Evolutionary conservation across 2,329 filamentous ascomycete species (phyloP).

Genomic region (Didymella pinodella): DNA sequence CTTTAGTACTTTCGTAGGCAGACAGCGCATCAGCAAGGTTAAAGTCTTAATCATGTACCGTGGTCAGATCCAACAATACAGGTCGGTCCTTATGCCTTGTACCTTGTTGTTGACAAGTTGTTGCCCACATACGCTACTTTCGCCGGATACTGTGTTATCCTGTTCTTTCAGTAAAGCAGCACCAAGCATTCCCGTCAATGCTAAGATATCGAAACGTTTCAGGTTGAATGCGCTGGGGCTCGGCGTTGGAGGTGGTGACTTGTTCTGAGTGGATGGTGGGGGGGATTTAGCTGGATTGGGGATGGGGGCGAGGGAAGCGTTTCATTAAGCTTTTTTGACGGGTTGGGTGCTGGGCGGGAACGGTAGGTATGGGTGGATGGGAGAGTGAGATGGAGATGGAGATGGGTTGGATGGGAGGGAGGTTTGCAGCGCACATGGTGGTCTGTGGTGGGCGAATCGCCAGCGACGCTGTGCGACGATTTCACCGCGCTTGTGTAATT

Average conservation of each 20-base stretch:
- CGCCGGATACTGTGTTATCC: too few species aligned
- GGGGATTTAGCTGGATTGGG: too few species aligned
- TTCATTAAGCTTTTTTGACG: slow-evolving; percentile 23
- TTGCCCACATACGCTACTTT: too few species aligned
- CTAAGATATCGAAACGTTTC: slow-evolving; percentile 22
- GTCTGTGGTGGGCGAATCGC: slow-evolving; percentile 7
- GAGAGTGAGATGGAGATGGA: background rate
- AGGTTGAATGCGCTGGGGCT: slow-evolving; percentile 1
- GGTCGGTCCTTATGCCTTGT: too few species aligned
- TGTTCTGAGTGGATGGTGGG: too few species aligned
- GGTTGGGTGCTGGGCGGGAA: background rate
- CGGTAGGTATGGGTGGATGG: background rate
- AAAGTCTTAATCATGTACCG: too few species aligned
- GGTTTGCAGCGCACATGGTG: background rate
- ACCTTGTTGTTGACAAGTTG: too few species aligned
- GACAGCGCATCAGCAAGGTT: too few species aligned
- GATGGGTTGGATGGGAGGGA: background rate
- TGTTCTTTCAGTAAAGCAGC: background rate
- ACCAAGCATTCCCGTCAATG: background rate
- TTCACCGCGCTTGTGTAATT: background rate
- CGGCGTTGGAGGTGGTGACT: background rate
- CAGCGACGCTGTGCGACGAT: background rate
- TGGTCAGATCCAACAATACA: too few species aligned
- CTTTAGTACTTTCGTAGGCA: too few species aligned
- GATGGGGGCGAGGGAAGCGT: slow-evolving; percentile 3